A percentile compares a stretch with the other conserved stretches of the same genome.
These are phyloP conservation scores for Alternaria sp. DNA, from an alignment of 2,329 filamentous ascomycete genomes.

Conservation along the genomic window DNA sequence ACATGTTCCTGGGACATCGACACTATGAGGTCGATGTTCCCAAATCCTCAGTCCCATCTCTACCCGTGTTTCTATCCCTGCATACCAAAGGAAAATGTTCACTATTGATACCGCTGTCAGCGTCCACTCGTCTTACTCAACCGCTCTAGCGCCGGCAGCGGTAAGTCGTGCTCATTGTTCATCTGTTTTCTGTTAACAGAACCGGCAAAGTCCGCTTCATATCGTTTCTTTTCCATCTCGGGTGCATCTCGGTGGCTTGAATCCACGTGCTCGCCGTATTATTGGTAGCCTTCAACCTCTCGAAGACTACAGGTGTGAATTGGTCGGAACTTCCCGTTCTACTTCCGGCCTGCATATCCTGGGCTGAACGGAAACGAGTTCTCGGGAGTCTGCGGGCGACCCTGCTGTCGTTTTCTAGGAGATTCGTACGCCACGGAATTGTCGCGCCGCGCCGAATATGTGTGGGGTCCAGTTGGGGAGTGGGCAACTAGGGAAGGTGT, in stretches of 20 bases:
- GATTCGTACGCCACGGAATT: not conserved
- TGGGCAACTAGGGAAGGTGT: not conserved
- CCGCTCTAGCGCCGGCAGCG: not conserved
- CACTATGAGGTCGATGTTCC: not conserved
- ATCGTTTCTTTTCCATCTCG: no score
- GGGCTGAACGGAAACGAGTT: not conserved
- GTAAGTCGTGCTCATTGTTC: not conserved
- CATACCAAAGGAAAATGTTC: not conserved
- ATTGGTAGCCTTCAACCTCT: no score
- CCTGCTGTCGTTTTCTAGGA: not conserved
- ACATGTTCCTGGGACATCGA: not conserved
- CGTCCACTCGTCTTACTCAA: not conserved
- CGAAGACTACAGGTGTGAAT: not conserved
- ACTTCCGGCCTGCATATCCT: not conserved
- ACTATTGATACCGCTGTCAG: not conserved
- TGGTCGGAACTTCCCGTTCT: not conserved
- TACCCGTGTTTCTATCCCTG: not conserved
- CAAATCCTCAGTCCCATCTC: not conserved
- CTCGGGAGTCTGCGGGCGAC: not conserved
- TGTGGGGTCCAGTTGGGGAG: not conserved
- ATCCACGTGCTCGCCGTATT: no score
- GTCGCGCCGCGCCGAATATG: not conserved
- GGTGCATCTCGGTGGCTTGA: no score
- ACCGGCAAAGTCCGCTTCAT: no score
- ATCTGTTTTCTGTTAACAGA: not conserved